Percentiles rank a stretch among this genome's conserved stretches.
Evolutionary conservation across 495 filamentous ascomycete genomes (phyloP).

Genomic region (Bombardia bombarda): DNA sequence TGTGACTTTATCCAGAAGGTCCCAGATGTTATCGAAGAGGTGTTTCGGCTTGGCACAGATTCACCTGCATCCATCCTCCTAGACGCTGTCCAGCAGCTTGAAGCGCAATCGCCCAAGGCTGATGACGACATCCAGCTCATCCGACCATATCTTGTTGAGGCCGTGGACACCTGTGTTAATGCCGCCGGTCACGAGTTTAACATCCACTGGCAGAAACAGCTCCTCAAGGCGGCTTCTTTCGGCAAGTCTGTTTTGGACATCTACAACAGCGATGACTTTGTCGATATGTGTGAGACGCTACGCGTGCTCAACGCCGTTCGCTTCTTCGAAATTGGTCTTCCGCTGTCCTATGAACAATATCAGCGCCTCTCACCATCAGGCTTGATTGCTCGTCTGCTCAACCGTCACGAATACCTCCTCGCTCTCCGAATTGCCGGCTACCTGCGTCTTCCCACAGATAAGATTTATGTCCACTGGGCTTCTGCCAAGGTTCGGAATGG

Average conservation of each 20-base stretch:
- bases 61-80: slow-evolving; percentile 77
- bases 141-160: slow-evolving; percentile 73
- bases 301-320: slow-evolving; percentile 87
- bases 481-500: slow-evolving; percentile 85
- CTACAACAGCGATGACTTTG: slow-evolving; percentile 96
- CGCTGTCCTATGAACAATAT: slow-evolving; percentile 86
- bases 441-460: slow-evolving; percentile 75
- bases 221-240: slow-evolving; percentile 91
- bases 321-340: slow-evolving; percentile 83
- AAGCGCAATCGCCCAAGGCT: slow-evolving; percentile 90
- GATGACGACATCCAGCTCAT: slow-evolving; percentile 97
- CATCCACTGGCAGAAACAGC: slow-evolving; percentile 85
- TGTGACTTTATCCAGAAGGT: slow-evolving; percentile 96
- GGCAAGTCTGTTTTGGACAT: slow-evolving; percentile 95
- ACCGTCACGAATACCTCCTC: slow-evolving; percentile 83
- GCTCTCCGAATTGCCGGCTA: slow-evolving; percentile 87
- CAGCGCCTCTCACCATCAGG: slow-evolving; percentile 81
- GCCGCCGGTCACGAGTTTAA: slow-evolving; percentile 90
- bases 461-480: slow-evolving; percentile 94
- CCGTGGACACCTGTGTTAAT: slow-evolving; percentile 83
- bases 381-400: slow-evolving; percentile 75
- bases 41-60: slow-evolving; percentile 79
- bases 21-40: slow-evolving; percentile 76
- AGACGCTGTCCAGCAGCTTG: slow-evolving; percentile 85
- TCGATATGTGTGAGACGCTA: slow-evolving; percentile 93